Percentiles rank a stretch among this genome's conserved stretches.
Conservation (phyloP, 192 early-diverging fungal genomes). For the Backusella westeae region DNA sequence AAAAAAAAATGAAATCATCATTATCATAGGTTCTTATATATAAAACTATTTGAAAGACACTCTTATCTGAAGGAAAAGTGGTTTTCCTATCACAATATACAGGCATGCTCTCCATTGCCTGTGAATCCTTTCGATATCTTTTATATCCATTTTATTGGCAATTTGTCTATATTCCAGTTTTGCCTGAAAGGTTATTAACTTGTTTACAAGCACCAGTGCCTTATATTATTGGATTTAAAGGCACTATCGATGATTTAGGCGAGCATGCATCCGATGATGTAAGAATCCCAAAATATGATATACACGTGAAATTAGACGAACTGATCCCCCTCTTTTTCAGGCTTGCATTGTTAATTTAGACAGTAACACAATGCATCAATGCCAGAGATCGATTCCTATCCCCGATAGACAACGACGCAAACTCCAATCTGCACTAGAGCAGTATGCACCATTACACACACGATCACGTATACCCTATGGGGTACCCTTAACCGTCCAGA, state of each 20-base stretch:
- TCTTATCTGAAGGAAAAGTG: slow-evolving; percentile 66
- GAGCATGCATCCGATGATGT: slow-evolving; percentile 62
- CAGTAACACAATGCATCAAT: slow-evolving; percentile 53
- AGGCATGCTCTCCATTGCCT: slow-evolving; percentile 66
- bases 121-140: slow-evolving; percentile 59
- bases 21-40: too few species aligned
- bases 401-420: slow-evolving; percentile 65
- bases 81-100: slow-evolving; percentile 65
- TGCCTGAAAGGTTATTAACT: slow-evolving; percentile 60
- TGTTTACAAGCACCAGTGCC: slow-evolving; percentile 69
- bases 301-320: neutral
- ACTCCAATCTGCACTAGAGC: slow-evolving; percentile 55
- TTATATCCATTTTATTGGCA: slow-evolving; percentile 80
- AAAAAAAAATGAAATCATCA: neutral
- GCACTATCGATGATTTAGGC: slow-evolving; percentile 48
- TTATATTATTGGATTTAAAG: slow-evolving; percentile 74
- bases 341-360: slow-evolving; percentile 70
- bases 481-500: slow-evolving; percentile 53
- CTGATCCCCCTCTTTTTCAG: slow-evolving; percentile 19
- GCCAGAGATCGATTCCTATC: slow-evolving; percentile 40
- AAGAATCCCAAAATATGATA: slow-evolving; percentile 10
- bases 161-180: slow-evolving; percentile 71
- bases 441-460: slow-evolving; percentile 44
- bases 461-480: slow-evolving; percentile 40
- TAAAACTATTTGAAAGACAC: slow-evolving; percentile 30